Evolutionary conservation across 257 asterid species (phyloP).

Genomic region (Echium plantagineum): DNA sequence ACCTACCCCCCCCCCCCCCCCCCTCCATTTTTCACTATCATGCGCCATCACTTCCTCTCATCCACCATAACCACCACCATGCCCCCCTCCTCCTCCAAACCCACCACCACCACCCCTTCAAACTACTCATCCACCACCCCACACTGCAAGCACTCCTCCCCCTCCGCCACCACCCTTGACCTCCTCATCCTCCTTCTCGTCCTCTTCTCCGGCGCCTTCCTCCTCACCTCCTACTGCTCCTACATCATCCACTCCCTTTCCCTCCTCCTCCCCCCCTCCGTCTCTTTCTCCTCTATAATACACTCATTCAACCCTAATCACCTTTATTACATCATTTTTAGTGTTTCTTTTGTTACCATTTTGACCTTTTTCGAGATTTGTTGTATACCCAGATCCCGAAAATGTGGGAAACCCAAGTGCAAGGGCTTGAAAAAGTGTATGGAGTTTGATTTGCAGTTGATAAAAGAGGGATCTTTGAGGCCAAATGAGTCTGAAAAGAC

Average conservation of each 20-base stretch:
- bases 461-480: constrained; percentile 58
- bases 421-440: constrained; percentile 56
- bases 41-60: constrained; percentile 41
- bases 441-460: constrained; percentile 79
- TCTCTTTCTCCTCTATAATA: background rate
- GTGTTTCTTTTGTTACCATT: constrained; percentile 23
- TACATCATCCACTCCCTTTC: constrained; percentile 57
- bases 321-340: constrained; percentile 31
- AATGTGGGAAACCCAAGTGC: constrained; percentile 55
- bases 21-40: constrained; percentile 21
- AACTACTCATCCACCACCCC: constrained; percentile 16
- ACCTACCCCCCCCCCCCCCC: constrained; percentile 1
- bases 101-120: constrained; percentile 2
- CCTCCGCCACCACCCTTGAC: constrained; percentile 63
- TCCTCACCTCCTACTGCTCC: constrained; percentile 54
- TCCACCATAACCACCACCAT: constrained; percentile 23
- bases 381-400: constrained; percentile 54
- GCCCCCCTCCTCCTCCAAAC: constrained; percentile 2
- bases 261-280: constrained; percentile 29
- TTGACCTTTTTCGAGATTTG: constrained; percentile 20
- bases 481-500: constrained; percentile 23
- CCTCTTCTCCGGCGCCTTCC: constrained; percentile 62
- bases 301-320: constrained; percentile 22
- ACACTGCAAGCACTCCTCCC: constrained; percentile 62
- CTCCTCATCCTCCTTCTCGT: constrained; percentile 68